Evolutionary conservation across 2,329 filamentous ascomycete genomes (phyloP).

Genomic region (Colletotrichum australisinense): DNA sequence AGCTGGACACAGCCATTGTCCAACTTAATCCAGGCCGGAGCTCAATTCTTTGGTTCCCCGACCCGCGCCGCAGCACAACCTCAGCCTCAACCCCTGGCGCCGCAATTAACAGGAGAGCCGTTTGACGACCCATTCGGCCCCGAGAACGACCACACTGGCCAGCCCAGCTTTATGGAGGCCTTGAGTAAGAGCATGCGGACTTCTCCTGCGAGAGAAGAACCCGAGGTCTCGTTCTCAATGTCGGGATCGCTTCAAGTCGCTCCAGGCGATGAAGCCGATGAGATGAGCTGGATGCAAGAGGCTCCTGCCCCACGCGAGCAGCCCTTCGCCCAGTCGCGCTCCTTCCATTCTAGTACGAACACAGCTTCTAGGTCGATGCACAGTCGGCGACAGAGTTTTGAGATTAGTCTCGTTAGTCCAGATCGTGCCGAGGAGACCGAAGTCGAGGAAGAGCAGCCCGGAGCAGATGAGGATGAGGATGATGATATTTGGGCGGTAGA

Average conservation of each 20-base stretch:
- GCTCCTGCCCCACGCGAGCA: slow-evolving; percentile 32
- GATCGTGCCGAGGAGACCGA: slow-evolving; percentile 27
- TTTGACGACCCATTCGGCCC: slow-evolving; percentile 45
- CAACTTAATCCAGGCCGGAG: slow-evolving; percentile 33
- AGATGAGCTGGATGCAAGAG: slow-evolving; percentile 57
- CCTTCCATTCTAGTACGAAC: slow-evolving; percentile 25
- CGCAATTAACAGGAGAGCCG: slow-evolving; percentile 29
- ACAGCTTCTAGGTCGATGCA: slow-evolving; percentile 21
- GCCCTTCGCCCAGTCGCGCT: slow-evolving; percentile 15
- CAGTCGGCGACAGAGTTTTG: slow-evolving; percentile 7
- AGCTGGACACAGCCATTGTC: slow-evolving; percentile 34
- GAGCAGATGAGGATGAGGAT: slow-evolving; percentile 38
- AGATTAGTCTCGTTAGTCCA: not conserved
- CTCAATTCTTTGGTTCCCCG: slow-evolving; percentile 34
- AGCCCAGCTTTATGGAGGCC: slow-evolving; percentile 47
- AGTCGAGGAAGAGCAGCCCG: slow-evolving; percentile 22
- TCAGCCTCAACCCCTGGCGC: slow-evolving; percentile 11
- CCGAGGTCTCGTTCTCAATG: slow-evolving; percentile 8
- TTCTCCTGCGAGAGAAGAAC: not conserved
- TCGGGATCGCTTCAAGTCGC: slow-evolving; percentile 25
- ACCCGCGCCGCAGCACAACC: slow-evolving; percentile 7
- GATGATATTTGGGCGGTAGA: slow-evolving; percentile 71
- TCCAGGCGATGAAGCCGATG: slow-evolving; percentile 44
- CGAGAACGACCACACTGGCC: slow-evolving; percentile 41
- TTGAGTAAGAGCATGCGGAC: slow-evolving; percentile 42